Evolutionary conservation across 2,329 filamentous ascomycete species (phyloP).

Genomic region (Fusarium chlamydosporum): DNA sequence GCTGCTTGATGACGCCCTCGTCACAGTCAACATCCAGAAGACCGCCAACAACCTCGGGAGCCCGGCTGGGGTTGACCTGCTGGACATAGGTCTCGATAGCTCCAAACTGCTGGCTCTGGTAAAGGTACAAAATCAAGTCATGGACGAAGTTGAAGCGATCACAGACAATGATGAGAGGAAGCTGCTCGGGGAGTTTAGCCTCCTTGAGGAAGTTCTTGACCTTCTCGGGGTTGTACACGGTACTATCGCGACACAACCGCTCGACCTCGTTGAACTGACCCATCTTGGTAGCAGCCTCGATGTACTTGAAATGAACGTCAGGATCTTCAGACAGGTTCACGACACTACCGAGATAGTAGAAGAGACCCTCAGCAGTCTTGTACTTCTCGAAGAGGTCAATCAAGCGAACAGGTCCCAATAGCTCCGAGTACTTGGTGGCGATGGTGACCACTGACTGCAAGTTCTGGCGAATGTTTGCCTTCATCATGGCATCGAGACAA

Average conservation of each 20-base stretch:
- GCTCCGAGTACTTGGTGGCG: conserved; percentile 97
- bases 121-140: conserved; percentile 94
- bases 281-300: conserved; percentile 95
- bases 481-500: conserved; percentile 96
- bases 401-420: conserved; percentile 86
- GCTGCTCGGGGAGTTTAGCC: conserved; percentile 89
- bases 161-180: conserved; percentile 97
- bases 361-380: conserved; percentile 95
- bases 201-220: conserved; percentile 99
- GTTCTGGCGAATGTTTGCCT: conserved; percentile 96
- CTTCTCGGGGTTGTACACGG: conserved; percentile 90
- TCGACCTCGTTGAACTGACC: conserved; percentile 96
- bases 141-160: conserved; percentile 99
- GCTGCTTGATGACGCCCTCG: conserved; percentile 93
- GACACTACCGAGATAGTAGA: conserved; percentile 98
- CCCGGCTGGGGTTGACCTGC: conserved; percentile 91
- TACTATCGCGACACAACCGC: conserved; percentile 95
- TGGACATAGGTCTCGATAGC: conserved; percentile 99
- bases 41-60: conserved; percentile 92
- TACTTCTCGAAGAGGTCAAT: conserved; percentile 98
- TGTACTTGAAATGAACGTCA: conserved; percentile 99
- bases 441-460: conserved; percentile 94
- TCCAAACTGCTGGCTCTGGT: conserved; percentile 99
- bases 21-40: conserved; percentile 97
- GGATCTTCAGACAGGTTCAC: conserved; percentile 96